A percentile compares a stretch with the other conserved stretches of the same genome.
phyloP scores from a whole-genome alignment of 2,329 filamentous ascomycete species.

The Myriangium duriaei region DNA sequence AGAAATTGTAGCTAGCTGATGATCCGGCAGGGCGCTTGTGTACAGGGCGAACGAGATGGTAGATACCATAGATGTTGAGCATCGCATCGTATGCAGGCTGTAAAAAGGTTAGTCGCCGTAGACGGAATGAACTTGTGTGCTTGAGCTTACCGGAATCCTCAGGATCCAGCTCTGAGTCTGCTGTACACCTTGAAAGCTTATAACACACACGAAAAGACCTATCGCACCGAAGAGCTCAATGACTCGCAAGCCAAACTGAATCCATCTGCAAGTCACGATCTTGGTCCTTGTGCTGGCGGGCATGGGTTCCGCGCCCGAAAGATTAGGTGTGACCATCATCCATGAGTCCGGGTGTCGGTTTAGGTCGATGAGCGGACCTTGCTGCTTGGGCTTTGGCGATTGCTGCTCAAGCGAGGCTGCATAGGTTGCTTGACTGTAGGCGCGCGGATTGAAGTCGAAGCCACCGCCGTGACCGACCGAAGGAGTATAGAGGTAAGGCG shows the following conservation, averaged over 20 bases:
- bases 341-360: constrained; percentile 76
- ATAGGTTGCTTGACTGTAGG: constrained; percentile 65
- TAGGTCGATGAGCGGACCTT: constrained; percentile 69
- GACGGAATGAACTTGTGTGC: neutral
- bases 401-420: constrained; percentile 45
- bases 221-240: constrained; percentile 56
- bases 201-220: constrained; percentile 61
- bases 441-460: constrained; percentile 71
- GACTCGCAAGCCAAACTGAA: constrained; percentile 57
- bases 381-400: constrained; percentile 46
- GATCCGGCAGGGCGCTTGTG: constrained; percentile 63
- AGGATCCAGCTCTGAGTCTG: constrained; percentile 59
- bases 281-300: constrained; percentile 54
- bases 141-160: constrained; percentile 54
- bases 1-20: constrained; percentile 79
- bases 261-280: constrained; percentile 55
- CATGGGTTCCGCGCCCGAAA: constrained; percentile 52
- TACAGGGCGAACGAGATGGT: constrained; percentile 61
- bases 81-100: constrained; percentile 65
- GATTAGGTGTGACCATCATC: constrained; percentile 50
- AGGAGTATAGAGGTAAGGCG: constrained; percentile 64
- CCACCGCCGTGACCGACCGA: constrained; percentile 36
- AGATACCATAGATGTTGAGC: constrained; percentile 65
- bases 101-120: constrained; percentile 11
- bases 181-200: constrained; percentile 61